These are phyloP conservation scores for Saturnispora zaruensis DNA, from an alignment of 805 yeast genomes.

Conservation along the genomic window DNA sequence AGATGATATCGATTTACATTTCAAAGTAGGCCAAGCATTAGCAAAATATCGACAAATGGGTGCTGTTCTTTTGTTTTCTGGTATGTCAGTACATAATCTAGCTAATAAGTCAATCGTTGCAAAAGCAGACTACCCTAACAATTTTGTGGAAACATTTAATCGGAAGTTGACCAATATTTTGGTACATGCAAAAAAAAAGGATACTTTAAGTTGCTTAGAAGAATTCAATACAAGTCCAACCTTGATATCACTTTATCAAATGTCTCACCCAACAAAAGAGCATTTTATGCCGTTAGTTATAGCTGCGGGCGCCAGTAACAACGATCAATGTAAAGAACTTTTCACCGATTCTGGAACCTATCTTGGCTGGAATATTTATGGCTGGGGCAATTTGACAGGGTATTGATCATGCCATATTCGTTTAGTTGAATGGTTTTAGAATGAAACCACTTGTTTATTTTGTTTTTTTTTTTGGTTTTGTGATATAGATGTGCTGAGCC, in stretches of 20 bases:
- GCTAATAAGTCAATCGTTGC: conserved; percentile 35
- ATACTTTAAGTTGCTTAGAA: conserved; percentile 31
- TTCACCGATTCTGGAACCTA: conserved; percentile 37
- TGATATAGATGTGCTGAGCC: not conserved
- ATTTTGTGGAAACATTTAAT: conserved; percentile 49
- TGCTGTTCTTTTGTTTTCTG: conserved; percentile 55
- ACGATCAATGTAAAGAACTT: conserved; percentile 35
- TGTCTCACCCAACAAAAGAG: conserved; percentile 70
- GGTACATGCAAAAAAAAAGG: conserved; percentile 18
- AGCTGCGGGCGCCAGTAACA: conserved; percentile 45
- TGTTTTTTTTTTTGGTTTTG: not conserved
- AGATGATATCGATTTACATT: conserved; percentile 35
- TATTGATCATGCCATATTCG: not conserved
- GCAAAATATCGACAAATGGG: conserved; percentile 42
- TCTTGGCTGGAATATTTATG: conserved; percentile 63
- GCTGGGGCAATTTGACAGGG: conserved; percentile 26
- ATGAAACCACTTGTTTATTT: not conserved
- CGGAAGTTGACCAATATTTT: conserved; percentile 35
- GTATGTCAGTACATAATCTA: conserved; percentile 74
- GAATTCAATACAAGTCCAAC: conserved; percentile 21
- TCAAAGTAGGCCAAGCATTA: conserved; percentile 48
- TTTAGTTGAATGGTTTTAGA: not conserved
- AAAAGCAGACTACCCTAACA: conserved; percentile 20
- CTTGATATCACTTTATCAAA: conserved; percentile 26
- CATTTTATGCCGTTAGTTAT: conserved; percentile 63